Evolutionary conservation across 257 asterid genomes (phyloP), one percentile per base, ranked within the genome.

Genomic region (Ilex aquifolium): DNA sequence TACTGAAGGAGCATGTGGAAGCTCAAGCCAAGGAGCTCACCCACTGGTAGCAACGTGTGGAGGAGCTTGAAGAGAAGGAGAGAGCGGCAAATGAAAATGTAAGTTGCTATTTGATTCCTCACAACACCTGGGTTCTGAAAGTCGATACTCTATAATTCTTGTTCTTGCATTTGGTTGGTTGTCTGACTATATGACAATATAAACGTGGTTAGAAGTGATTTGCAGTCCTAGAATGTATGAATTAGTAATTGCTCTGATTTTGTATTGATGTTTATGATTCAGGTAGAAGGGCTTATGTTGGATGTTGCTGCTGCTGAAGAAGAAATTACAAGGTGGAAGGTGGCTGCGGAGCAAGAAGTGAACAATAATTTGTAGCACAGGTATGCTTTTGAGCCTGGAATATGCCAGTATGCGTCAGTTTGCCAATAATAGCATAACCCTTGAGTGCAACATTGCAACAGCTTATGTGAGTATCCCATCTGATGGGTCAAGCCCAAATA

Each of bases 251-350:
- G 5, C 42, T 36, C 42, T 4, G 7, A 36, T 36, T 39, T 21
- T 58, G 49, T 56, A 30, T 55, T 55, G 40, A 42, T 63, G 57
- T 60, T 64, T 21, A 67, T 69, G 55, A 57, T 59, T 52, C 61
- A 91, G 98, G 82, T 91, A 77, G 98, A 91, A 82, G 98, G 95
- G 70, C 98, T 91, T 80, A 82, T 91, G 96, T 77, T 87, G 80
- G 99, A 89, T 70, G 70, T 89, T 66, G 69, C 96, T 73, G 85
- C 86, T 56, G 89, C 99, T 57, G 96, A 89, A 77, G 99, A 89
- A 89, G 99, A 89, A 82, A 92, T 92, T 68, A 74, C 74, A 54
- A 77, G 99, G 65, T 92, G 99, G 99, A 92, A 89, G 72, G 79
- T 82, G 66, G 99, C 97, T 44, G 99, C 99, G 49, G 94, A 89